phyloP scores from a whole-genome alignment of 345 rosid species.

The Populus tremula region DNA sequence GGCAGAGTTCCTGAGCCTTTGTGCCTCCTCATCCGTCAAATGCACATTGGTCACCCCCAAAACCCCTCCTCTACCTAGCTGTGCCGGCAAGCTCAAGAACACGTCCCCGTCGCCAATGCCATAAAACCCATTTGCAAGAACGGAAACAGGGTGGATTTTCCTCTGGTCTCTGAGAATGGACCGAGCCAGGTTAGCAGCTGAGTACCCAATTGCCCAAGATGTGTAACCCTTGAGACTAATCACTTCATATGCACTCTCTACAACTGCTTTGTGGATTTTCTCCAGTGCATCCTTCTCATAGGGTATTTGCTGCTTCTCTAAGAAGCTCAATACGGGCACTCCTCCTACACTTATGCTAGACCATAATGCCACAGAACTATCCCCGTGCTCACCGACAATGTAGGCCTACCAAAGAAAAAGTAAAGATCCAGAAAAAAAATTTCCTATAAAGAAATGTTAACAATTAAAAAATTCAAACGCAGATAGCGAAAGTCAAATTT shows the following conservation, averaged over 20 bases:
- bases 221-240: constrained; percentile 87
- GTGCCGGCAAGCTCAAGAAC: constrained; percentile 84
- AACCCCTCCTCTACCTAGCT: constrained; percentile 71
- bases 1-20: constrained; percentile 64
- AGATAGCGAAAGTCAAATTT: background rate
- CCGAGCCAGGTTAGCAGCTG: constrained; percentile 75
- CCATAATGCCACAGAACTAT: constrained; percentile 95
- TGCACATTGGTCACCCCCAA: constrained; percentile 75
- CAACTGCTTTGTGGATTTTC: constrained; percentile 64
- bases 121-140: constrained; percentile 79
- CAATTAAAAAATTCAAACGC: background rate
- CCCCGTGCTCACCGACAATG: constrained; percentile 92
- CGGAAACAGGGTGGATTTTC: constrained; percentile 82
- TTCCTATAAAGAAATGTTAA: background rate
- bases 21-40: constrained; percentile 63
- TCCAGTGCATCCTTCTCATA: constrained; percentile 79
- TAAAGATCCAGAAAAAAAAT: background rate
- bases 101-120: constrained; percentile 68
- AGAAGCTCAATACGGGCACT: constrained; percentile 75
- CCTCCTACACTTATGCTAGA: constrained; percentile 92
- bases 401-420: constrained; percentile 46
- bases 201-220: constrained; percentile 98
- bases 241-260: constrained; percentile 75
- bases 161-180: constrained; percentile 80
- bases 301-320: constrained; percentile 62